phyloP scores from a whole-genome alignment of 805 yeast species.

The Candida succiphila region DNA sequence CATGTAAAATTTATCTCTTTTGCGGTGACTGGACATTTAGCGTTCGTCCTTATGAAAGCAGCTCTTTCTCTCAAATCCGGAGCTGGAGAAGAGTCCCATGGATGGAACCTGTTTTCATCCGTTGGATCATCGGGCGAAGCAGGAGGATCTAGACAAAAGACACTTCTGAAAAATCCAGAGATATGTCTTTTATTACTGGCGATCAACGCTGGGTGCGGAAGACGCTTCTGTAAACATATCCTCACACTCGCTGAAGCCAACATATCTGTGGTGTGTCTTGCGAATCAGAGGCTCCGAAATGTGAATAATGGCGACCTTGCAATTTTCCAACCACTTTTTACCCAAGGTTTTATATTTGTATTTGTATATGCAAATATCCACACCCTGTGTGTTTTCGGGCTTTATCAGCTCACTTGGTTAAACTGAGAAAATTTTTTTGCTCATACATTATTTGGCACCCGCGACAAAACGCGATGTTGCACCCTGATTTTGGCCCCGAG shows the following conservation, averaged over 20 bases:
- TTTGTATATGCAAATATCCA: too few species aligned
- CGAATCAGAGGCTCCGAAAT: not conserved
- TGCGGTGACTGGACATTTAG: constrained; percentile 84
- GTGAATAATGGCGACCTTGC: too few species aligned
- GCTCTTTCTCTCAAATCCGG: constrained; percentile 86
- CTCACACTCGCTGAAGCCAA: not conserved
- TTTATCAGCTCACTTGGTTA: too few species aligned
- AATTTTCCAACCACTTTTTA: too few species aligned
- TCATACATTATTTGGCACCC: too few species aligned
- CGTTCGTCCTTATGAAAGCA: constrained; percentile 78
- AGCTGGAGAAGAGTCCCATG: constrained; percentile 89
- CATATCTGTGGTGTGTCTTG: not conserved
- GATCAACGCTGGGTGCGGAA: not conserved
- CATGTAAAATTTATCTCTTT: constrained; percentile 77
- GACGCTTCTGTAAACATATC: not conserved
- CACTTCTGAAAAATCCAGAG: constrained; percentile 25
- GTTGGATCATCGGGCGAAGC: constrained; percentile 60
- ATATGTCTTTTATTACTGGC: constrained; percentile 15
- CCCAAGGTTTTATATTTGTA: too few species aligned
- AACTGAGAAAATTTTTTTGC: too few species aligned
- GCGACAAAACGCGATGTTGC: too few species aligned
- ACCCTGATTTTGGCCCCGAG: too few species aligned
- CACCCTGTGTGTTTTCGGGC: too few species aligned
- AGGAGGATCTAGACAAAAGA: constrained; percentile 45
- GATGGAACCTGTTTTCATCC: constrained; percentile 63